Percentiles rank a stretch among this genome's conserved stretches.
Evolutionary conservation across 306 rosid species (phyloP).

Genomic region (Acacia melanoxylon): DNA sequence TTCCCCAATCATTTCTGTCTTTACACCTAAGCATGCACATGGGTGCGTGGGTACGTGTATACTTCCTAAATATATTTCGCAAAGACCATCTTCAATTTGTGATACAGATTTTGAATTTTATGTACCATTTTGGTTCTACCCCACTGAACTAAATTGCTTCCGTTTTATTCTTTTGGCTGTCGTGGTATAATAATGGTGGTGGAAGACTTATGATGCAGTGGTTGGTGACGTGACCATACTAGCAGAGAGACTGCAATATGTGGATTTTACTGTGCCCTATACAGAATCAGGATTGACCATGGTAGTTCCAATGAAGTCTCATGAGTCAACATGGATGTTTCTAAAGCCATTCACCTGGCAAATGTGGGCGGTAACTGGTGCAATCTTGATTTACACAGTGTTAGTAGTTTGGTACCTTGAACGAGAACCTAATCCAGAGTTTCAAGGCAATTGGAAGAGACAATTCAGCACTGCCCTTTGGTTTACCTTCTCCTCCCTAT

Average conservation of each 20-base stretch:
- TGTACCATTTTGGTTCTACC: neutral
- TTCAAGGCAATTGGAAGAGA: slow-evolving; percentile 50
- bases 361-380: slow-evolving; percentile 53
- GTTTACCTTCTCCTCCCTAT: slow-evolving; percentile 71
- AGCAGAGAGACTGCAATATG: slow-evolving; percentile 44
- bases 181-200: slow-evolving; percentile 26
- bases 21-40: neutral
- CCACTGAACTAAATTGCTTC: slow-evolving; percentile 1
- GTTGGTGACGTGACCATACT: slow-evolving; percentile 69
- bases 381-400: slow-evolving; percentile 58
- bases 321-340: slow-evolving; percentile 58
- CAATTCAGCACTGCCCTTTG: slow-evolving; percentile 57
- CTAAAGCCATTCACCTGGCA: slow-evolving; percentile 67
- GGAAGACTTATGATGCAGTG: slow-evolving; percentile 58
- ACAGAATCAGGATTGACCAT: slow-evolving; percentile 66
- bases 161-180: neutral
- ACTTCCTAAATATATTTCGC: neutral
- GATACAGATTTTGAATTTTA: neutral
- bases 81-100: neutral
- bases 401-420: slow-evolving; percentile 61
- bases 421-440: slow-evolving; percentile 50
- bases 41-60: neutral
- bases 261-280: slow-evolving; percentile 72
- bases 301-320: slow-evolving; percentile 46
- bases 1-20: neutral